Evolutionary conservation across 306 rosid species (phyloP), one percentile per base, ranked within the genome.

Genomic region (Pyrus pyrifolia): DNA sequence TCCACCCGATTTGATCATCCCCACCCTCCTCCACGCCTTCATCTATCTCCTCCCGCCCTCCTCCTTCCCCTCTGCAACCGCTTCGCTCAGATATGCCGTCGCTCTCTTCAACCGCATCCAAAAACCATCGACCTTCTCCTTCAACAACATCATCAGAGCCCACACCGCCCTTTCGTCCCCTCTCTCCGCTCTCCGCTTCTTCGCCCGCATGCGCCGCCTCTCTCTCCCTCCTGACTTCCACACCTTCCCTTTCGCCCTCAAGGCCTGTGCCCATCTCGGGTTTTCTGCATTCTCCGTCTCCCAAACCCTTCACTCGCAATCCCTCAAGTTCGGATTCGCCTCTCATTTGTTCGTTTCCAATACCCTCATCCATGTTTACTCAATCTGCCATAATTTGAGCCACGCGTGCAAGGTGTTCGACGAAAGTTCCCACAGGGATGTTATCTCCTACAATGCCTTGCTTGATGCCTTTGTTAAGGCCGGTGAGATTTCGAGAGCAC

Each of bases 211-310:
- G 76, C 90, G 87, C 80, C 88, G 87, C 70, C 83, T 70, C 81
- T 73, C 87, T 58, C 79, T 90, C 61, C 68, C 88, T 27, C 96
- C 87, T 1, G 92, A 92, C 79, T 90, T 84, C 73, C 93, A 92
- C 83, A 86, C 97, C 60, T 90, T 84, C 80, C 91, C 97, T 1
- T 84, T 90, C 12, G 70, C 75, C 71, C 86, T 90, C 89, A 89
- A 89, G 70, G 92, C 91, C 14, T 84, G 74, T 22, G 19, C 89
- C 61, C 92, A 70, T 1, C 84, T 88, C 23, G 74, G 44, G 18
- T 6, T 71, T 40, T 11, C 21, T 57, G 52, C 88, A 3, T 72
- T 79, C 30, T 21, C 88, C 10, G 67, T 81, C 49, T 44, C 87
- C 31, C 82, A 42, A n/a, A 72, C 88, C 22, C 81, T 93, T 23